phyloP scores from a whole-genome alignment of 805 yeast genomes.

The Zygoascus tannicola region DNA sequence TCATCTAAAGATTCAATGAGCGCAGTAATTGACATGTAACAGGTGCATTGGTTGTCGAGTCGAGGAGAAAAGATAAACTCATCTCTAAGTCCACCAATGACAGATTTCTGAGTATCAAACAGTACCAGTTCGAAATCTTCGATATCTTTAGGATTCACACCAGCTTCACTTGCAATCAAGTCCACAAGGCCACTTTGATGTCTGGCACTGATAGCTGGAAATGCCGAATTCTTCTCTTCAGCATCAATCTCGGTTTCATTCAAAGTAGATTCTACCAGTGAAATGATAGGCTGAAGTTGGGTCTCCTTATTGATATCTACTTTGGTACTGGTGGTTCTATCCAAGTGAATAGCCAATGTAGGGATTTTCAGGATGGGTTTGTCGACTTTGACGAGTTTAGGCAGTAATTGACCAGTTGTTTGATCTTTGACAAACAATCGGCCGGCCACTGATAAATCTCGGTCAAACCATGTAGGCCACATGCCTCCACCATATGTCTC shows the following conservation, averaged over 20 bases:
- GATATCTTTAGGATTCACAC: conserved; percentile 44
- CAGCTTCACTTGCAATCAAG: conserved; percentile 57
- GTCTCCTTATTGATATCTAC: conserved; percentile 87
- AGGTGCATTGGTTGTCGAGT: conserved; percentile 81
- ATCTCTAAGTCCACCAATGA: conserved; percentile 79
- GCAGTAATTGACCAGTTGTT: conserved; percentile 40
- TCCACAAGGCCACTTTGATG: conserved; percentile 67
- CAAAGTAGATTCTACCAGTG: conserved; percentile 37
- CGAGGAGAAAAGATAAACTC: conserved; percentile 91
- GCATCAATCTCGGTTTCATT: conserved; percentile 21
- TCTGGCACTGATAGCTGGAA: conserved; percentile 45
- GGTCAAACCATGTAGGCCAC: conserved; percentile 96
- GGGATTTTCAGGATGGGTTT: conserved; percentile 87
- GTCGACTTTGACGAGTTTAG: conserved; percentile 68
- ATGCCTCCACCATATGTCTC: conserved; percentile 94
- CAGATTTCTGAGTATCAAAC: conserved; percentile 75
- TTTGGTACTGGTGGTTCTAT: conserved; percentile 56
- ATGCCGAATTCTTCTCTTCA: conserved; percentile 12
- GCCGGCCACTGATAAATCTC: conserved; percentile 88
- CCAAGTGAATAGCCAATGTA: conserved; percentile 86
- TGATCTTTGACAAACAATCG: conserved; percentile 61
- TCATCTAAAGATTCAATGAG: conserved; percentile 42
- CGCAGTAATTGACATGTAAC: conserved; percentile 71
- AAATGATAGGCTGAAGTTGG: conserved; percentile 79
- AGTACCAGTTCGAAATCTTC: conserved; percentile 86